A percentile compares a stretch with the other conserved stretches of the same genome.
Evolutionary conservation across 75 land plant genomes (phyloP).

Genomic region (Larix kaempferi): DNA sequence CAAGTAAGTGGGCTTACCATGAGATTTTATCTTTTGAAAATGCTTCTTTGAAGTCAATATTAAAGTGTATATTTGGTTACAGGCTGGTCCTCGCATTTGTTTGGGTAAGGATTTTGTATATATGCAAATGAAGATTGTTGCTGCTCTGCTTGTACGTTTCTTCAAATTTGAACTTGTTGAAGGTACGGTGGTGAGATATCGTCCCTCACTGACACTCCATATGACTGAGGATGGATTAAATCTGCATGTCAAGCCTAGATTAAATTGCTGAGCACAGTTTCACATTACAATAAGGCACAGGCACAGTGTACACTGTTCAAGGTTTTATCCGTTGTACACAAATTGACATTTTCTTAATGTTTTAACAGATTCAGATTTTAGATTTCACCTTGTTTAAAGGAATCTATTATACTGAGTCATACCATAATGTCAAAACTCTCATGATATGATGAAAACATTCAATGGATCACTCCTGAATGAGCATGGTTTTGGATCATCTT

Average conservation of each 20-base stretch:
- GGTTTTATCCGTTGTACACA: too few relatives aligned
- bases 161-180: conserved; percentile 18
- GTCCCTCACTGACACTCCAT: conserved; percentile 30
- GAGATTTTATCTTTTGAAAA: neutral
- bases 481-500: too few relatives aligned
- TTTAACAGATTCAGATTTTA: too few relatives aligned
- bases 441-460: too few relatives aligned
- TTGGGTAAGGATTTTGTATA: conserved; percentile 35
- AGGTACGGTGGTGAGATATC: conserved; percentile 15
- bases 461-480: too few relatives aligned
- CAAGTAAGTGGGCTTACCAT: conserved; percentile 23
- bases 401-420: too few relatives aligned
- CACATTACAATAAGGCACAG: neutral
- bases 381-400: too few relatives aligned
- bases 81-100: conserved; percentile 41
- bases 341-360: too few relatives aligned
- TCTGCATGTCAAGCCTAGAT: conserved; percentile 1
- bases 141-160: conserved; percentile 16
- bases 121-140: conserved; percentile 35
- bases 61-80: neutral
- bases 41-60: neutral
- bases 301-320: too few relatives aligned
- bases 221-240: conserved; percentile 5
- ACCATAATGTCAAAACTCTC: too few relatives aligned
- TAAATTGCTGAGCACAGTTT: neutral